Base-by-base conservation (phyloP, 2,329 filamentous ascomycete genomes). In the Fusarium verrucosum region DNA sequence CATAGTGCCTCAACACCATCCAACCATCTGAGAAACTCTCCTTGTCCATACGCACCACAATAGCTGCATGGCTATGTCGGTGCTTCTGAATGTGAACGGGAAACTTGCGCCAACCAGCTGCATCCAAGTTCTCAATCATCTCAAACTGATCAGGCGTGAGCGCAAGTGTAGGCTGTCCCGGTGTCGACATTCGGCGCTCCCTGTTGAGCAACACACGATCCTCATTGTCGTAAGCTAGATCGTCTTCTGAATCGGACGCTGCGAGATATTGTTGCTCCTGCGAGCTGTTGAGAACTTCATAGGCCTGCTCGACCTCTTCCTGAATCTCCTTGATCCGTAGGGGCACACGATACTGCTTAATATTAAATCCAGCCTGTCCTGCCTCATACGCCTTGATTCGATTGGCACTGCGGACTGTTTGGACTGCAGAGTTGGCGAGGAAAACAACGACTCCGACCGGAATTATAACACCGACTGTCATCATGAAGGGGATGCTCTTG, bases 61-160 rank as follows among this genome's bases (percentile, higher is more conserved):
- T 96, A 4, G 94, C 94, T 0, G 94, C 94, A 76, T 98, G 94
- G 58, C 87, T 92, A 74, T 97, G 92, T n/a, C 83, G 79, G 51
- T 87, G 84, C 7, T 93, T 90, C 65, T 90, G 89, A 35, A 95
- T 94, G 78, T 90, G 89, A 5, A 94, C 86, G 1, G 84, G 86
- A 65, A 86, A 89, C 74, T 89, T 90, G 43, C 82, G 81, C 84
- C 86, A 89, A 6, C 83, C 82, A 3, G 89, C 73, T n/a, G 76
- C 74, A 70, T 98, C 88, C 44, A 98, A 80, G 10, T 87, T 86
- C 26, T 90, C 83, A 62, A 97, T 91, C 86, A 97, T 97, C 44
- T 85, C 83, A 74, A 97, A 96, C 77, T 98, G 94, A 43, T 88
- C 86, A 6, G 88, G 83, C 0, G 91, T 89, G 50, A 98, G 79